Evolutionary conservation across 805 yeast species (phyloP).

Genomic region (Candida cerambycidarum): DNA sequence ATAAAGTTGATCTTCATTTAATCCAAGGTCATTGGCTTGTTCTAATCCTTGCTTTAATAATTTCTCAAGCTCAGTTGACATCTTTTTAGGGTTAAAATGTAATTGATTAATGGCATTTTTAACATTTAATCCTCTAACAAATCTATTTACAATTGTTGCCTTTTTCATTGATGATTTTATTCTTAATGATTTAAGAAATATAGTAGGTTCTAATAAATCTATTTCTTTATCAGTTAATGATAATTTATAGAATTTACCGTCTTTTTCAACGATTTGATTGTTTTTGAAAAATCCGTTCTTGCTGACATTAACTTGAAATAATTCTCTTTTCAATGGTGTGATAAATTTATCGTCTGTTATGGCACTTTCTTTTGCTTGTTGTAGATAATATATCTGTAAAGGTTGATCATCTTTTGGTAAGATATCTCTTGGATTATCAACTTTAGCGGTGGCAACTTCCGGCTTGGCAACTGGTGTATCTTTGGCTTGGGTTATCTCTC

Average conservation of each 20-base stretch:
- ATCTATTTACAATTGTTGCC: slow-evolving; percentile 74
- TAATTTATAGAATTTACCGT: slow-evolving; percentile 54
- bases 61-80: slow-evolving; percentile 76
- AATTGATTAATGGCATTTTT: slow-evolving; percentile 86
- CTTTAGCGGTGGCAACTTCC: slow-evolving; percentile 7
- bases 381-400: slow-evolving; percentile 50
- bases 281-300: slow-evolving; percentile 70
- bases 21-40: slow-evolving; percentile 61
- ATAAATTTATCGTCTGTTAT: slow-evolving; percentile 54
- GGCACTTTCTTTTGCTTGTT: slow-evolving; percentile 46
- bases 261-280: slow-evolving; percentile 45
- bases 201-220: slow-evolving; percentile 80
- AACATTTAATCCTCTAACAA: slow-evolving; percentile 68
- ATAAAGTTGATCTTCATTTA: slow-evolving; percentile 62
- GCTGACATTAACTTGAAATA: slow-evolving; percentile 61
- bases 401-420: slow-evolving; percentile 31
- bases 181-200: slow-evolving; percentile 78
- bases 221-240: slow-evolving; percentile 63
- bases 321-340: slow-evolving; percentile 66
- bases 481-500: slow-evolving; percentile 27
- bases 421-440: slow-evolving; percentile 13
- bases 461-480: slow-evolving; percentile 1
- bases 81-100: slow-evolving; percentile 79
- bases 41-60: slow-evolving; percentile 69
- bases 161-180: slow-evolving; percentile 87